Evolutionary conservation across 257 asterid species (phyloP), one percentile per base, ranked within the genome.

Genomic region (Nicotiana undulata): DNA sequence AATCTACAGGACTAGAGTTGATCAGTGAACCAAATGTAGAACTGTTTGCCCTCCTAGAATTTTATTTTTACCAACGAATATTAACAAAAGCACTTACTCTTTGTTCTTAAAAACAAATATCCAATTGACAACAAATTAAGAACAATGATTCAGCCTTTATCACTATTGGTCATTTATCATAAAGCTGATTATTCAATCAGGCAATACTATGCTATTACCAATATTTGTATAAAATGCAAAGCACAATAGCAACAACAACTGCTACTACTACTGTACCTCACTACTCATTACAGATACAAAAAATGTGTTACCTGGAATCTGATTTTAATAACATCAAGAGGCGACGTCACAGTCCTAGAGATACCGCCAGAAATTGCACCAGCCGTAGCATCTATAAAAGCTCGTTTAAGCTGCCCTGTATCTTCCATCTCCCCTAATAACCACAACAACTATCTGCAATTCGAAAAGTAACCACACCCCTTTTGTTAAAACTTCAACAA

Each of bases 311-410:
- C 99, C 99, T 95, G 99, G 85, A 95, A 95, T 86, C 99, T 88
- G 79, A 95, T 95, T 86, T 95, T 95, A 85, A 95, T 92, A 28
- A 95, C 99, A 87, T 95, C 99, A 53, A 95, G 93, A 11, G 99
- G 99, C 26, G 99, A 93, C 0, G 98, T 95, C 18, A 95, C 91
- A 2, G 94, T 92, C 84, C 99, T 91, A 0, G 97, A 93, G 49
- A 95, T 63, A 63, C 81, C 97, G 24, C 99, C 98, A 17, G 99
- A 85, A 74, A 95, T 84, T 6, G 98, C 98, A 82, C 99, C 99
- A 1, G 99, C 97, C 1, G 97, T 70, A 10, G 93, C 90, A 86
- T 93, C 92, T 76, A 92, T 89, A 78, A 91, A 72, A 53, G 94
- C 97, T 90, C 94, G 87, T 80, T 91, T 92, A 49, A 93, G 85